These are phyloP conservation scores for Tricholoma terreum DNA, from an alignment of 768 basidiomycete species.

Conservation along the genomic window DNA sequence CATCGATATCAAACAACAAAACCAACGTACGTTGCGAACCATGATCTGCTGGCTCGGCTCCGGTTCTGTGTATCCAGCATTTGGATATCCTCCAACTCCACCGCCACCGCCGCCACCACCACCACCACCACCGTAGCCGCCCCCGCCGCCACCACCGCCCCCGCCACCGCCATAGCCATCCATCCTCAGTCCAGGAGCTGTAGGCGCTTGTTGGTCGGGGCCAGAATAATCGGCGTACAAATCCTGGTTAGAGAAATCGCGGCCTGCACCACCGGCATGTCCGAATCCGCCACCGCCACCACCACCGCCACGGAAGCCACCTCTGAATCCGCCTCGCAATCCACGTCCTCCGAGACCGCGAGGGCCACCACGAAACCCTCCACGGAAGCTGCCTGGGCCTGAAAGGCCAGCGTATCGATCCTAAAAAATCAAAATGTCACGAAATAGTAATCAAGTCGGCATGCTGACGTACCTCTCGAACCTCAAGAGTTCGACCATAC, in stretches of 20 bases:
- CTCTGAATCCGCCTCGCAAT: constrained; percentile 46
- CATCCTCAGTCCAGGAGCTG: constrained; percentile 35
- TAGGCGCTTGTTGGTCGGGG: constrained; percentile 63
- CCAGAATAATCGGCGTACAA: constrained; percentile 92
- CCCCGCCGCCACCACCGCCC: constrained; percentile 28
- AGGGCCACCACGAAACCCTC: constrained; percentile 43
- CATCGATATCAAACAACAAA: background rate
- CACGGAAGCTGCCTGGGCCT: constrained; percentile 63
- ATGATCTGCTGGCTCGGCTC: constrained; percentile 97
- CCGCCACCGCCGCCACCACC: constrained; percentile 34
- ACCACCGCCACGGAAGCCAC: constrained; percentile 55
- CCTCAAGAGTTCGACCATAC: constrained; percentile 94
- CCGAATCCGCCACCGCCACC: constrained; percentile 54
- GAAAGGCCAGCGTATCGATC: constrained; percentile 88
- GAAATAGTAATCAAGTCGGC: background rate
- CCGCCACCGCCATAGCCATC: constrained; percentile 33
- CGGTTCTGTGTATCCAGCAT: constrained; percentile 47
- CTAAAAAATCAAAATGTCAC: constrained; percentile 34
- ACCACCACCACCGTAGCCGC: constrained; percentile 31
- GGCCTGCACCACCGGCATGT: constrained; percentile 52
- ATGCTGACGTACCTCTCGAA: constrained; percentile 70
- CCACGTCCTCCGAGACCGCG: constrained; percentile 45
- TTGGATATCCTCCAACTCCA: constrained; percentile 30
- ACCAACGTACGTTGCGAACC: constrained; percentile 89
- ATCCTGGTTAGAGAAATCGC: constrained; percentile 84